Evolutionary conservation across 2,329 filamentous ascomycete genomes (phyloP), one percentile per base, ranked within the genome.

Genomic region (Colletotrichum sp.): DNA sequence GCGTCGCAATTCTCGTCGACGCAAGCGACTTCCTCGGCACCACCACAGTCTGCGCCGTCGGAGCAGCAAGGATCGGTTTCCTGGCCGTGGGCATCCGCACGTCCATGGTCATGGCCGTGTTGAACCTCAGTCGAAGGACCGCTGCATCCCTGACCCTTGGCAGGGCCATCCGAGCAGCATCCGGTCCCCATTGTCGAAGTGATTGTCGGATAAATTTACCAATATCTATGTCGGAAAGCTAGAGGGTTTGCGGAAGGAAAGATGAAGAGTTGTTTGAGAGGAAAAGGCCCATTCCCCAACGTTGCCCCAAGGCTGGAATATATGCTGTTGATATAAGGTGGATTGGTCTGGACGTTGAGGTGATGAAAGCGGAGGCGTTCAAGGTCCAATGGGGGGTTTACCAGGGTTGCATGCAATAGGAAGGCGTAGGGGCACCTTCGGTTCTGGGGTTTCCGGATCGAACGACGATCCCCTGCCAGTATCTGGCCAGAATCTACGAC

Each of bases 131-230:
- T 66, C 12, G 60, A 63, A 52, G 72, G 68, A 12, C 72, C 59
- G 30, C 44, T 30, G 32, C 66, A 70, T 18, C 34, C 49, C 12
- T 66, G 68, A 16, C 49, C 60, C 68, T 75, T 71, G 49, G 34
- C 68, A 49, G 68, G 59, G n/a, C 55, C 71, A 15, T 72, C 75
- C 32, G 77, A 78, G 65, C 77, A 78, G 62, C 77, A 78, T 57
- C 71, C 74, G 36, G 77, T 36, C 34, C 77, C 71, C 77, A 78
- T 78, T 6, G 30, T 32, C n/a, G 21, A 36, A 10, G 6, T 59
- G 24, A 16, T 30, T 34, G 28, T 24, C 16, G 28, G 16, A 52
- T 39, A 52, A 30, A 12, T 32, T 18, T 60, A n/a, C 2, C 15
- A 15, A 21, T 67, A 77, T 21, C 6, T 67, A 30, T 59, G 21